Evolutionary conservation across 306 rosid species (phyloP).

Genomic region (Prunus armeniaca): DNA sequence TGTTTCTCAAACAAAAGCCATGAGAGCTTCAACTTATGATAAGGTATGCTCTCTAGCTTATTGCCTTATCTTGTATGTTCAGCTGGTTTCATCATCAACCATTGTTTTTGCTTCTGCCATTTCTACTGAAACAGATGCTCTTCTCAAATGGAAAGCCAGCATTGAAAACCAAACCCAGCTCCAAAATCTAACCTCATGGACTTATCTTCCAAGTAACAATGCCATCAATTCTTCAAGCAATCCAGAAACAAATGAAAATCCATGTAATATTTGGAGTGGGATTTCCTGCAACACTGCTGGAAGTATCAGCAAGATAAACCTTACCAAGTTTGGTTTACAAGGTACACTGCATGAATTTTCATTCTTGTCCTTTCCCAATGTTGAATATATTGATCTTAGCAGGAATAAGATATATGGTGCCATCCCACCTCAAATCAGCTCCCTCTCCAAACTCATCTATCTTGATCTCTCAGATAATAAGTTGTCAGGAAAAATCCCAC

Average conservation of each 20-base stretch:
- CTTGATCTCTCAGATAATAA: background rate
- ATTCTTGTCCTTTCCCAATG: slow-evolving; percentile 1
- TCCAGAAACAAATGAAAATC: background rate
- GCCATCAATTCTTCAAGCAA: background rate
- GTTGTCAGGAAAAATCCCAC: slow-evolving; percentile 22
- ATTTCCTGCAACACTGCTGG: slow-evolving; percentile 19
- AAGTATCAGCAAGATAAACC: slow-evolving; percentile 18
- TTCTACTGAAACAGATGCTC: slow-evolving; percentile 24
- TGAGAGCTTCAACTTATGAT: background rate
- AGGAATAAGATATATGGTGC: background rate
- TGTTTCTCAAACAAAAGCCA: background rate
- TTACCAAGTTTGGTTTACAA: slow-evolving; percentile 9
- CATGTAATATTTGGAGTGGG: slow-evolving; percentile 22
- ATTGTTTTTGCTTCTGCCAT: slow-evolving; percentile 1
- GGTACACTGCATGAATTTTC: slow-evolving; percentile 23
- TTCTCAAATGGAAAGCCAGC: slow-evolving; percentile 38
- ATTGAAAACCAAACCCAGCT: background rate
- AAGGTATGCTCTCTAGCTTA: background rate
- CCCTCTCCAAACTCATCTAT: background rate
- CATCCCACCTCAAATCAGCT: background rate
- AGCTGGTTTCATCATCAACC: background rate
- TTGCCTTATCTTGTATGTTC: slow-evolving; percentile 8
- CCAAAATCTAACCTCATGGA: slow-evolving; percentile 12
- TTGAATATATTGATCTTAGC: slow-evolving; percentile 25
- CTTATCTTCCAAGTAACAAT: background rate